These are phyloP conservation scores for Mycena kentingensis DNA, from an alignment of 768 basidiomycete species.

Conservation along the genomic window DNA sequence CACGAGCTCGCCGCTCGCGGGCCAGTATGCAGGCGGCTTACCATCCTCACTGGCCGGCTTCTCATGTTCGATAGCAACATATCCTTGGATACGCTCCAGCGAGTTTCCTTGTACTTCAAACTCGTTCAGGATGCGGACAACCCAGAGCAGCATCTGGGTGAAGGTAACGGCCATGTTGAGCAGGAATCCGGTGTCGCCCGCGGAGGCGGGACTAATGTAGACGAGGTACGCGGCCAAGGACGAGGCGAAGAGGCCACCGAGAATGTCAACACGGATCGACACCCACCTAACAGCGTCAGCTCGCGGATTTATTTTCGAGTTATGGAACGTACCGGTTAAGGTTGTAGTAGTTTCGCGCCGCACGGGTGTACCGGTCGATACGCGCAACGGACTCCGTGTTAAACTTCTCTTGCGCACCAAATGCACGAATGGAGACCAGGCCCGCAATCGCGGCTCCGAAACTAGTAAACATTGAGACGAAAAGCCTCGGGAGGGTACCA, in stretches of 20 bases:
- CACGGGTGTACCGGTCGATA: conserved; percentile 42
- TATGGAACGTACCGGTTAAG: conserved; percentile 7
- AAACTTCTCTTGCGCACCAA: conserved; percentile 45
- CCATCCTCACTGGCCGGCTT: conserved; percentile 34
- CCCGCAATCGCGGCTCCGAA: conserved; percentile 52
- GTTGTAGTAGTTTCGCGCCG: conserved; percentile 15
- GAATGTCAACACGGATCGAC: conserved; percentile 39
- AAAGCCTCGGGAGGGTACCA: conserved; percentile 25
- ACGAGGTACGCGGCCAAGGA: conserved; percentile 41
- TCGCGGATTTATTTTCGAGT: conserved; percentile 18
- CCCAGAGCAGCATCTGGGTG: conserved; percentile 43
- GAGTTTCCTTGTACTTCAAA: conserved; percentile 29
- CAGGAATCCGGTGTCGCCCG: conserved; percentile 37
- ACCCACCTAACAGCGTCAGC: conserved; percentile 41
- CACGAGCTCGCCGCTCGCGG: conserved; percentile 52
- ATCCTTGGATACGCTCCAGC: conserved; percentile 27
- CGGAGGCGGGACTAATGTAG: conserved; percentile 33
- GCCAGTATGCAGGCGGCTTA: conserved; percentile 61
- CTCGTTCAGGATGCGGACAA: conserved; percentile 26
- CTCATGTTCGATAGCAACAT: conserved; percentile 46
- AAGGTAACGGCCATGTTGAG: conserved; percentile 46
- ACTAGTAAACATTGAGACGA: conserved; percentile 17
- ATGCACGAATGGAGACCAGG: conserved; percentile 46
- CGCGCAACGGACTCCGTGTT: conserved; percentile 35
- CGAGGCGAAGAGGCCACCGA: conserved; percentile 45